Evolutionary conservation across 305 asterid species (phyloP).

Genomic region (Withania somnifera): DNA sequence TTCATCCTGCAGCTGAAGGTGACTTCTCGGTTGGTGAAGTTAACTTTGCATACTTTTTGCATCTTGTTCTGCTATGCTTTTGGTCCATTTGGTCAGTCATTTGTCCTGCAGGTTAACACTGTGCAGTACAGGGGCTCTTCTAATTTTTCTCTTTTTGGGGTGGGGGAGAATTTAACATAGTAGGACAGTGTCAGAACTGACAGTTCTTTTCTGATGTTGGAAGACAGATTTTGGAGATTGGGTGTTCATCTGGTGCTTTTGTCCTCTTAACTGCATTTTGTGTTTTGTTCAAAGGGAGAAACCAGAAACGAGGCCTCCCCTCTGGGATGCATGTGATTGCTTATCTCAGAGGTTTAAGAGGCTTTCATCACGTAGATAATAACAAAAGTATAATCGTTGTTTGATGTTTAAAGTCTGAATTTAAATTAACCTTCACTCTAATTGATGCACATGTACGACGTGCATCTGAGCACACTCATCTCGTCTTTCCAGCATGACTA

Average conservation of each 20-base stretch:
- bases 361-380: neutral
- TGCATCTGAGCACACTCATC: neutral
- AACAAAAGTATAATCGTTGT: neutral
- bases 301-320: neutral
- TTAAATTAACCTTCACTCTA: neutral
- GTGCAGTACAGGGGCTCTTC: neutral
- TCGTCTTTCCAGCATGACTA: neutral
- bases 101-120: neutral
- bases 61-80: neutral
- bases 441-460: neutral
- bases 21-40: neutral
- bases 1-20: neutral
- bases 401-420: neutral
- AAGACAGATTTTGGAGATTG: neutral
- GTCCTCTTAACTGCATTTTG: neutral
- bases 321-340: neutral
- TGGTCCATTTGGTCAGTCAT: neutral
- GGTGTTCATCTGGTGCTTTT: neutral
- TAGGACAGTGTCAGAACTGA: neutral
- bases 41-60: neutral
- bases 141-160: neutral
- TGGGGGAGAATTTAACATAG: neutral
- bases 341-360: neutral
- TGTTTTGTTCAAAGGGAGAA: neutral
- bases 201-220: neutral